These are phyloP conservation scores for Citrus cavaleriei DNA, from an alignment of 345 rosid species.

Conservation along the genomic window DNA sequence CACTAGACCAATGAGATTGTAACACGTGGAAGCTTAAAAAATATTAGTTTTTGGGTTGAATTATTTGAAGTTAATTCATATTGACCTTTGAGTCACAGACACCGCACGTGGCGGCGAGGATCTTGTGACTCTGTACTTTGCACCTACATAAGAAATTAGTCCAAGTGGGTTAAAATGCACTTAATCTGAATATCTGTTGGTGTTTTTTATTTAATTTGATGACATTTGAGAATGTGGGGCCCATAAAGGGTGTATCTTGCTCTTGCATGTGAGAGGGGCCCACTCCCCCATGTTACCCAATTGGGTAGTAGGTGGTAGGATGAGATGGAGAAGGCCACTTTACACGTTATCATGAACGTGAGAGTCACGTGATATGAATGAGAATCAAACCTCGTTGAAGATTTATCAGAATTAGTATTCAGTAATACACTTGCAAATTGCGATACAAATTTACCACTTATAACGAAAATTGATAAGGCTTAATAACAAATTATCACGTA, in stretches of 20 bases:
- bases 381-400: neutral
- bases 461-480: too few relatives aligned
- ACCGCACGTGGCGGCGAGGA: slow-evolving; percentile 35
- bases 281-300: neutral
- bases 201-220: neutral
- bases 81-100: slow-evolving; percentile 22
- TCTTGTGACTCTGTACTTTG: slow-evolving; percentile 9
- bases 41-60: neutral
- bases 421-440: too few relatives aligned
- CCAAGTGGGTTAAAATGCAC: neutral
- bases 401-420: too few relatives aligned
- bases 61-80: slow-evolving; percentile 12
- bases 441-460: too few relatives aligned
- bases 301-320: neutral
- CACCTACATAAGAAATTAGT: neutral
- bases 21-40: slow-evolving; percentile 6
- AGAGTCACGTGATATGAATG: neutral
- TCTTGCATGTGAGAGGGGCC: neutral
- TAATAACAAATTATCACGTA: too few relatives aligned
- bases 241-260: neutral
- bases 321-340: too few relatives aligned
- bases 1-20: neutral
- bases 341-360: neutral
- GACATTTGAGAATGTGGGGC: neutral
- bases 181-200: neutral